Evolutionary conservation across 2,329 filamentous ascomycete species (phyloP), one percentile per base, ranked within the genome.

Genomic region (Calonectria multiphialidica): DNA sequence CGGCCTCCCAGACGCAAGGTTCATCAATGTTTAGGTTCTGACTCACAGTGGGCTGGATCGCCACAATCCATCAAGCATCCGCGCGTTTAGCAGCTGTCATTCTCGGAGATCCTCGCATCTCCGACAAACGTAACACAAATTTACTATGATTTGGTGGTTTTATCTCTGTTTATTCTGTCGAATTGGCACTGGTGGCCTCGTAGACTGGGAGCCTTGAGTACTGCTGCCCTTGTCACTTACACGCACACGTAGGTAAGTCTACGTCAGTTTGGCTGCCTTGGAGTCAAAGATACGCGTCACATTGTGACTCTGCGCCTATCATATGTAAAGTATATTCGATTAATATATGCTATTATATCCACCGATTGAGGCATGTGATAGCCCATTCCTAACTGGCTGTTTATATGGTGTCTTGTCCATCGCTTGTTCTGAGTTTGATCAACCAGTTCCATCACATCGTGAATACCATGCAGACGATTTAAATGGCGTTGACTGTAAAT

Each of bases 31-130:
- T 49, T 18, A 23, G 68, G 44, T 44, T 74, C 74, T 78, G 76
- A 78, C 45, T 78, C 77, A 78, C 71, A 78, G 67, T 61, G 35
- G 37, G 57, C 28, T 35, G 18, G 33, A 61, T 76, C 72, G 72
- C 77, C 77, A 76, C 74, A 66, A 62, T 69, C 35, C 21, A 35
- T 44, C 45, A 55, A 57, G 55, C 65, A 77, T 73, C 73, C 76
- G 74, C 77, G 77, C 64, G 71, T 73, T 77, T 70, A 69, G 50
- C 45, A 45, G 71, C 68, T 28, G 23, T 67, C 65, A 47, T 63
- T 28, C 47, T 75, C 70, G 64, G 64, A 49, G 45, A 67, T 73
- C 37, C 21, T 67, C 59, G 65, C 71, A 71, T 44, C 23, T 63
- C 73, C 68, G 53, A n/a, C 47, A 62, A 21, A 28, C 15, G n/a